These are phyloP conservation scores for Candida buenavistaensis DNA, from an alignment of 1,139 yeast genomes.

Conservation along the genomic window DNA sequence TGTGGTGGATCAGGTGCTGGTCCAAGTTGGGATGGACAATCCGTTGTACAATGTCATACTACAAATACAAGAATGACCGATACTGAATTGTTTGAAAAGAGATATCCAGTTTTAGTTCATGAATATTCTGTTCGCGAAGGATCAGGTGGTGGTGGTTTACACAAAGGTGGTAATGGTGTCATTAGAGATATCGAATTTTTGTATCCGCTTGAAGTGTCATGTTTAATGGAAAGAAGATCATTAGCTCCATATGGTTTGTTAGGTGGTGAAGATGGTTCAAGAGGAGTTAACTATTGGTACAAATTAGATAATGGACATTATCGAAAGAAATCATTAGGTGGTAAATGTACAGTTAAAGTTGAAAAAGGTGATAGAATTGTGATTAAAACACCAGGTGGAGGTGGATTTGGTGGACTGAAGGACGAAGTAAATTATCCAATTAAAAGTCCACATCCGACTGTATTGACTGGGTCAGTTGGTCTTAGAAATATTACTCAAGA, in stretches of 20 bases:
- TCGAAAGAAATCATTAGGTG: constrained; percentile 37
- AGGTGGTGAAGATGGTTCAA: constrained; percentile 41
- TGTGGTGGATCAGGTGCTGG: constrained; percentile 55
- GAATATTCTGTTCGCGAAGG: constrained; percentile 39
- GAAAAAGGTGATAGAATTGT: constrained; percentile 43
- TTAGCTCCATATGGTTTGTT: constrained; percentile 46
- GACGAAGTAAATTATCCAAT: constrained; percentile 25
- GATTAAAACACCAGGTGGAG: constrained; percentile 50
- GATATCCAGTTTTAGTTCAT: constrained; percentile 47
- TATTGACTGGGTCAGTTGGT: constrained; percentile 40
- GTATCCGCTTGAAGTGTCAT: constrained; percentile 40
- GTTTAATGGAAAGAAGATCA: constrained; percentile 47
- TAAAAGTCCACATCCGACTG: constrained; percentile 22
- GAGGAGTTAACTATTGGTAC: constrained; percentile 44
- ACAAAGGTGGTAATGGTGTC: constrained; percentile 47
- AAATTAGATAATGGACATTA: constrained; percentile 22
- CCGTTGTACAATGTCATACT: constrained; percentile 49
- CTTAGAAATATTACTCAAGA: constrained; percentile 33
- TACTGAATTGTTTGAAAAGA: constrained; percentile 46
- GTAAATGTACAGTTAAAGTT: constrained; percentile 42
- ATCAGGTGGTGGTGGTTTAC: constrained; percentile 46
- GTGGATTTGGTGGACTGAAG: constrained; percentile 38
- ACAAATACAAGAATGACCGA: constrained; percentile 52
- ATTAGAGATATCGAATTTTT: constrained; percentile 48
- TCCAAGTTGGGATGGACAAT: constrained; percentile 50